Evolutionary conservation across 306 rosid species (phyloP).

Genomic region (Rosa lucieae): DNA sequence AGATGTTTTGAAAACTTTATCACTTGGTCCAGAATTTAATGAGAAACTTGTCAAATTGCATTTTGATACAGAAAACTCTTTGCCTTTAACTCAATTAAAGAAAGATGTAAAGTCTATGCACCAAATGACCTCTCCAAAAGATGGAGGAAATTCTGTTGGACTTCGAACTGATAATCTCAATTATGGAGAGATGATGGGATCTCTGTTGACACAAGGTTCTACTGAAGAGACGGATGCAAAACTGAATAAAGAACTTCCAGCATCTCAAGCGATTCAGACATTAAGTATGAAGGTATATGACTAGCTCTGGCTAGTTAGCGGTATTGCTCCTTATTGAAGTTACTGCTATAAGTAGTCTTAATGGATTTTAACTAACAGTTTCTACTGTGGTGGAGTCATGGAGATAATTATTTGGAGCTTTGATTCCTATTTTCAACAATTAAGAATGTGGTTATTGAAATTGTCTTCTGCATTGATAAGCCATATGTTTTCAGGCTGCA

Average conservation of each 20-base stretch:
- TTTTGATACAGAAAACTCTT: slow-evolving; percentile 38
- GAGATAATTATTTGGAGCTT: slow-evolving; percentile 1
- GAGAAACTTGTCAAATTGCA: slow-evolving; percentile 47
- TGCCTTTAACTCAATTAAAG: slow-evolving; percentile 36
- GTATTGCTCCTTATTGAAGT: not conserved
- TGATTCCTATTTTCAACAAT: not conserved
- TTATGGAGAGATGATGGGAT: slow-evolving; percentile 42
- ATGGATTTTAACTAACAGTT: not conserved
- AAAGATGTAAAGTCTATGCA: slow-evolving; percentile 43
- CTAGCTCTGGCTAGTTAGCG: not conserved
- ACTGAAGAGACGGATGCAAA: slow-evolving; percentile 34
- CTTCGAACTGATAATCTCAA: slow-evolving; percentile 24
- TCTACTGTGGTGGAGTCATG: slow-evolving; percentile 1
- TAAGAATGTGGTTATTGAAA: slow-evolving; percentile 13
- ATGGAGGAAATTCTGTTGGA: slow-evolving; percentile 29
- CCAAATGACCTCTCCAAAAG: slow-evolving; percentile 24
- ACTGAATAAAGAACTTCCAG: slow-evolving; percentile 44
- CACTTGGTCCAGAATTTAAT: slow-evolving; percentile 52
- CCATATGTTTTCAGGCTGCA: slow-evolving; percentile 45
- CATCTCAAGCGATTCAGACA: slow-evolving; percentile 35
- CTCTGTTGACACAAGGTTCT: slow-evolving; percentile 47
- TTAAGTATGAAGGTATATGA: slow-evolving; percentile 44
- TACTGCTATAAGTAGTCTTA: not conserved
- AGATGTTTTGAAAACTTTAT: slow-evolving; percentile 63
- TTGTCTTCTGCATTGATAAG: slow-evolving; percentile 20